Percentiles rank a stretch among this genome's conserved stretches.
These are phyloP conservation scores for Taphrina betulina DNA, from an alignment of 1,139 yeast species.

Conservation along the genomic window DNA sequence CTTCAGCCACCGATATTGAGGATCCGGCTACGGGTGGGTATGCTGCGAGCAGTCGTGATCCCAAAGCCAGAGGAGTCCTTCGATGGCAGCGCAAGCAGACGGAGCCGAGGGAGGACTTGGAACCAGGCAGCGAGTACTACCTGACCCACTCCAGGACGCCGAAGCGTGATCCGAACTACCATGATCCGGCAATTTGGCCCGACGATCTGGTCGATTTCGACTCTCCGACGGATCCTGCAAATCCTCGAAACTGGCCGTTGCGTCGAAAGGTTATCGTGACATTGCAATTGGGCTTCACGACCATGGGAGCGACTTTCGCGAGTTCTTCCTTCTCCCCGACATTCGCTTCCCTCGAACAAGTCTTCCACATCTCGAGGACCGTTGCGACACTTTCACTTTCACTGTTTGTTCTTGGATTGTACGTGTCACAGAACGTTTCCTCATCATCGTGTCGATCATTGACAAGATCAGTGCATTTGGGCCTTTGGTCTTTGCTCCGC, in stretches of 20 bases:
- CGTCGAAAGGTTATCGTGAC: slow-evolving; percentile 48
- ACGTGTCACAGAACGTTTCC: not conserved
- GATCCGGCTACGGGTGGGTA: no score
- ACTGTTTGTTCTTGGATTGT: slow-evolving; percentile 59
- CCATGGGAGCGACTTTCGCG: slow-evolving; percentile 59
- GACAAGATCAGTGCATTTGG: slow-evolving; percentile 53
- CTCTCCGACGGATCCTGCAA: slow-evolving; percentile 56
- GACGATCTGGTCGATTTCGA: slow-evolving; percentile 48
- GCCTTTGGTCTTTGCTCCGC: slow-evolving; percentile 73
- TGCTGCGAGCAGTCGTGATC: no score
- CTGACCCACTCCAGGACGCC: slow-evolving; percentile 16
- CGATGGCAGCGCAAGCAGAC: slow-evolving; percentile 6
- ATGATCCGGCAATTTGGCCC: slow-evolving; percentile 19
- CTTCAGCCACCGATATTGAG: no score
- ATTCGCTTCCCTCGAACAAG: slow-evolving; percentile 47
- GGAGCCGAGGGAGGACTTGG: slow-evolving; percentile 1
- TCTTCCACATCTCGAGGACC: slow-evolving; percentile 67
- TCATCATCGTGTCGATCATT: not conserved
- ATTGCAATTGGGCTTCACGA: slow-evolving; percentile 50
- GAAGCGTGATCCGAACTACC: slow-evolving; percentile 15
- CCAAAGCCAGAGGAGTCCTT: no score
- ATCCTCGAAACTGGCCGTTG: slow-evolving; percentile 59
- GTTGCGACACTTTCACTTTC: slow-evolving; percentile 77
- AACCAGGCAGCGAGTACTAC: slow-evolving; percentile 12
- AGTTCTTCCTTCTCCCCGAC: slow-evolving; percentile 65